Conservation (phyloP, 148 eudicot genomes). For the Agrostemma githago region DNA sequence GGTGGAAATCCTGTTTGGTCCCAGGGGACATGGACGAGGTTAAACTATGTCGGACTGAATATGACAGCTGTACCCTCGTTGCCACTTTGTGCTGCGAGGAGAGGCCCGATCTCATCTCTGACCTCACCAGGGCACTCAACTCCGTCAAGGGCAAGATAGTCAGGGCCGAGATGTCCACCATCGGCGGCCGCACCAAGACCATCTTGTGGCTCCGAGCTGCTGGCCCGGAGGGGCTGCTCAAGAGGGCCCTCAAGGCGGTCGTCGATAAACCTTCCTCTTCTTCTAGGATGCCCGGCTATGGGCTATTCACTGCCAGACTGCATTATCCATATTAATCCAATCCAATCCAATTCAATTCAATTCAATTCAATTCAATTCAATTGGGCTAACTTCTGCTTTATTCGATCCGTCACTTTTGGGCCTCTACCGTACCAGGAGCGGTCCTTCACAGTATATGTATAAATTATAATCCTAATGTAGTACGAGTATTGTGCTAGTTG, state of each 20-base stretch:
- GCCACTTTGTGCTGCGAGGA: constrained; percentile 80
- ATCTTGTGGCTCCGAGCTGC: constrained; percentile 55
- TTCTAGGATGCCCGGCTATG: constrained; percentile 24
- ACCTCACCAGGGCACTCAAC: constrained; percentile 52
- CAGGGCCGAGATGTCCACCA: constrained; percentile 69
- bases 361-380: too few species aligned
- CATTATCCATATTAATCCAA: constrained; percentile 26
- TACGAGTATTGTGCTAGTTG: background rate
- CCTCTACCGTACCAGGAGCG: background rate
- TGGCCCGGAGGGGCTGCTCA: constrained; percentile 33
- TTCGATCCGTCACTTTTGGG: background rate
- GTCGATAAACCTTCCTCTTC: constrained; percentile 41
- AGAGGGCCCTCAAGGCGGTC: constrained; percentile 60
- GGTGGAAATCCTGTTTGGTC: constrained; percentile 17
- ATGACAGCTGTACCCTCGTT: constrained; percentile 28
- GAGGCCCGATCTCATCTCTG: constrained; percentile 57
- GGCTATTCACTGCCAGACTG: constrained; percentile 29
- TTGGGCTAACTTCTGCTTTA: background rate
- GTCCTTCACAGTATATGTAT: background rate
- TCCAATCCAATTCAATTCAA: too few species aligned
- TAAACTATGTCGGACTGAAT: constrained; percentile 32
- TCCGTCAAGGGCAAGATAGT: constrained; percentile 53
- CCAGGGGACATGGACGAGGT: constrained; percentile 76
- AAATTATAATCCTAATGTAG: constrained; percentile 4
- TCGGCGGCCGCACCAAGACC: constrained; percentile 74